phyloP scores from a whole-genome alignment of 768 basidiomycete species.

The Psilocybe cubensis region DNA sequence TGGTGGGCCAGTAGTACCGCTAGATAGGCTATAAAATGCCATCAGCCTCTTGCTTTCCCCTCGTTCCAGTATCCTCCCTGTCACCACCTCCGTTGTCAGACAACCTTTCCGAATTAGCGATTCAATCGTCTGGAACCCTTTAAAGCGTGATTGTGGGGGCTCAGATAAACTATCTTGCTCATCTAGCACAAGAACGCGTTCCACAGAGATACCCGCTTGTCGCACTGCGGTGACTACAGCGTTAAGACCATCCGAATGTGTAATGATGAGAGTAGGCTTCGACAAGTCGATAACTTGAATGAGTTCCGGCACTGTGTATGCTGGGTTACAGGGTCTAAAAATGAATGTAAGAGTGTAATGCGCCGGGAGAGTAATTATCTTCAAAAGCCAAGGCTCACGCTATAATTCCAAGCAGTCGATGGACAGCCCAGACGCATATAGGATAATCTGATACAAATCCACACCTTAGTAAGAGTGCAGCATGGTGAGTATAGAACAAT shows the following conservation, averaged over 20 bases:
- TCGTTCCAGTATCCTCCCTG: not conserved
- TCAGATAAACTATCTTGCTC: conserved; percentile 10
- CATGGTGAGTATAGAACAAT: not conserved
- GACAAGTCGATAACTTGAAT: conserved; percentile 4
- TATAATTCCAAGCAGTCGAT: conserved; percentile 11
- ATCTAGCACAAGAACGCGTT: conserved; percentile 4
- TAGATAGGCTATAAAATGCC: conserved; percentile 10
- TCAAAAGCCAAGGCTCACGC: too few species aligned
- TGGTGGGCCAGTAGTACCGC: conserved; percentile 8
- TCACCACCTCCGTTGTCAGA: not conserved
- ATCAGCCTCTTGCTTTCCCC: conserved; percentile 8
- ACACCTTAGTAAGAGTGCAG: not conserved
- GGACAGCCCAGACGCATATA: conserved; percentile 10
- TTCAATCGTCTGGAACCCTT: conserved; percentile 1
- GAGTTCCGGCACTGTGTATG: conserved; percentile 5
- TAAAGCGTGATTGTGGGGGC: not conserved
- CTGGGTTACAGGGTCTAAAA: conserved; percentile 8
- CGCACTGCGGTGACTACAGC: conserved; percentile 1
- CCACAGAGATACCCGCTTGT: not conserved
- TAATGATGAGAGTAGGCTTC: conserved; percentile 5
- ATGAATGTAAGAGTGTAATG: not conserved
- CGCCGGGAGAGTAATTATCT: not conserved
- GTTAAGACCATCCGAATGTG: not conserved
- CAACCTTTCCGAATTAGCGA: conserved; percentile 1
- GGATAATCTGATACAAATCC: conserved; percentile 7